Evolutionary conservation across 1,139 yeast genomes (phyloP), one percentile per base, ranked within the genome.

Genomic region (Pichia sp.): DNA sequence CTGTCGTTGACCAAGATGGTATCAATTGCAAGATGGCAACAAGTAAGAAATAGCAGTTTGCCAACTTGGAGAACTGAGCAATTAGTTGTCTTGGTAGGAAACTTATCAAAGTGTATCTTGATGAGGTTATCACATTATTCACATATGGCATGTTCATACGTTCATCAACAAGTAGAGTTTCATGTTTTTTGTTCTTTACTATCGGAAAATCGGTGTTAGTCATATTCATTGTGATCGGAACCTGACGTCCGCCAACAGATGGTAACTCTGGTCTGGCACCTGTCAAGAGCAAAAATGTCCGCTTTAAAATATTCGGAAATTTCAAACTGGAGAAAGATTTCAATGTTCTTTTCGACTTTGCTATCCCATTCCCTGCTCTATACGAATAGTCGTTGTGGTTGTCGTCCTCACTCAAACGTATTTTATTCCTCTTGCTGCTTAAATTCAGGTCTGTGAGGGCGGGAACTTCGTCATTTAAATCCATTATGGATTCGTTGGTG

Each of bases 1-100:
- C 99, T 0, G 99, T 93, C 3, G 99, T 91, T 3, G 97, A 90
- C 97, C 97, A 93, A 1, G 92, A 83, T 0, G 99, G 99, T 53
- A 93, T 86, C 95, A 92, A 85, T 68, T 93, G 98, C 77, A 92
- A 75, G 58, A 93, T 87, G 2, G 98, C 92, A 29, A 93, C 95
- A 9, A 83, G 77, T 79, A 93, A 72, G 71, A 93, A 91, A 69
- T 91, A 80, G 62, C 93, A 78, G 66, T 93, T 93, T 17, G 99
- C 99, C 49, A 93, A 67, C 68, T 91, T 93, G 20, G 96, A 89
- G 65, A 93, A 92, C 69, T 93, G 99, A 2, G 95, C 96, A 59
- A 81, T 78, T 48, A 93, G 69, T 66, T 93, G 98, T 59, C 93
- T 83, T 4, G 99, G 99, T 2, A 93, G 64, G 64, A 95, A 93